Conservation (phyloP, 2,329 filamentous ascomycete species). For the Trematosphaeria pertusa region DNA sequence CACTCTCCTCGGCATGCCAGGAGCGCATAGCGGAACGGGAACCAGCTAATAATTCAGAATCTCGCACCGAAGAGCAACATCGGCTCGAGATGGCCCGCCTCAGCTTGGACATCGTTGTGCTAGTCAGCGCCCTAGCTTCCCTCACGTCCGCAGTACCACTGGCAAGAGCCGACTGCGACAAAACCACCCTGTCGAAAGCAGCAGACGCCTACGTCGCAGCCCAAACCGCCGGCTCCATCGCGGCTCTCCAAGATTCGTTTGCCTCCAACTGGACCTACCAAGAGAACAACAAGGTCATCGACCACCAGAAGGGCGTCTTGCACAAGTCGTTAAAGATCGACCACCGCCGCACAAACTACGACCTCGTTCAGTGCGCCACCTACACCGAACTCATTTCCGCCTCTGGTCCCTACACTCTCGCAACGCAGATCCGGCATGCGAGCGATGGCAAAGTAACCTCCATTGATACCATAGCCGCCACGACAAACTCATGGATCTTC, state of each 20-base stretch:
- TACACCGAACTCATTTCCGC: slow-evolving; percentile 29
- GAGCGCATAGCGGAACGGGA: no score
- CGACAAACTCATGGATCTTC: slow-evolving; percentile 28
- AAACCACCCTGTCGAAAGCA: slow-evolving; percentile 12
- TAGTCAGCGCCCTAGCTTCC: no score
- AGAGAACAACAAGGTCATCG: slow-evolving; percentile 26
- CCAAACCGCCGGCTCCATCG: slow-evolving; percentile 21
- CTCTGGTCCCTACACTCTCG: slow-evolving; percentile 23
- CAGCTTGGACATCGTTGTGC: no score
- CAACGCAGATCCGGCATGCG: slow-evolving; percentile 24
- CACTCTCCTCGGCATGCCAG: no score
- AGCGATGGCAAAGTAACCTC: slow-evolving; percentile 8
- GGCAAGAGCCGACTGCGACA: slow-evolving; percentile 11
- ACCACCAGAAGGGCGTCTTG: slow-evolving; percentile 11
- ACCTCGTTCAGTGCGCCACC: slow-evolving; percentile 27
- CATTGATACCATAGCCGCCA: slow-evolving; percentile 25
- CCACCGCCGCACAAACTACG: slow-evolving; percentile 29
- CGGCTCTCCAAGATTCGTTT: slow-evolving; percentile 12
- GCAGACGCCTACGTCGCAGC: slow-evolving; percentile 25
- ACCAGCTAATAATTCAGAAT: no score
- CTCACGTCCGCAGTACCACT: slow-evolving; percentile 7
- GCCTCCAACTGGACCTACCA: slow-evolving; percentile 20
- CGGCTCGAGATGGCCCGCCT: no score
- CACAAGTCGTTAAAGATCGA: slow-evolving; percentile 23
- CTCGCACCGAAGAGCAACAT: no score